Evolutionary conservation across 805 yeast species (phyloP).

Genomic region (Ogataea trehaloabstinens): DNA sequence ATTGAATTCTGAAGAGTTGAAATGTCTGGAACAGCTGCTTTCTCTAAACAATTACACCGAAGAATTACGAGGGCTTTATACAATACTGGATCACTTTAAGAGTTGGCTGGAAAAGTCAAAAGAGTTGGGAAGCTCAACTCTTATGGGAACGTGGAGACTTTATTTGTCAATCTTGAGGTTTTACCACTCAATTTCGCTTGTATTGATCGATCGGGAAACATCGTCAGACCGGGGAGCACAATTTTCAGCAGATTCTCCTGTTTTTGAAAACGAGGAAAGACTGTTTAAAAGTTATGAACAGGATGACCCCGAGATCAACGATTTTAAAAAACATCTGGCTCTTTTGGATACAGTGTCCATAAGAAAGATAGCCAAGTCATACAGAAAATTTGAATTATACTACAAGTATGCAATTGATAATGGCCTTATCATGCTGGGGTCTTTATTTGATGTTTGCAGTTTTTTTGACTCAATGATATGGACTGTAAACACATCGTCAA

Average conservation of each 20-base stretch:
- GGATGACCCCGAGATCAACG: neutral
- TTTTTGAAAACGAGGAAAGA: neutral
- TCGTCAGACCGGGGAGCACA: too few relatives aligned
- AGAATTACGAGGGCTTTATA: neutral
- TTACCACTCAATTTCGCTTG: neutral
- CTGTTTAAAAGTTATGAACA: neutral
- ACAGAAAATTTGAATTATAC: neutral
- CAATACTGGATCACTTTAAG: neutral
- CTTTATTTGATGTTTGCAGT: neutral
- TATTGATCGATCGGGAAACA: neutral
- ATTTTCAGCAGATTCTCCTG: neutral
- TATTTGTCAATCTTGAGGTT: neutral
- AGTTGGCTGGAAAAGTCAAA: neutral
- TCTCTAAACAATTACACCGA: neutral
- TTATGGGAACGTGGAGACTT: neutral
- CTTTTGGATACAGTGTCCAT: neutral
- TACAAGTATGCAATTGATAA: neutral
- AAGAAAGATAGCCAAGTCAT: neutral
- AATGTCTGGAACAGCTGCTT: neutral
- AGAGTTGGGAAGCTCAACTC: neutral
- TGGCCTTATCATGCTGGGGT: neutral
- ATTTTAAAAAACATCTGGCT: neutral
- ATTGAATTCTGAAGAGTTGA: neutral
- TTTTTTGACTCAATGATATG: neutral
- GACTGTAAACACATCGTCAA: neutral